Evolutionary conservation across 2,329 filamentous ascomycete species (phyloP), one percentile per base, ranked within the genome.

Genomic region (Periconia digitata): DNA sequence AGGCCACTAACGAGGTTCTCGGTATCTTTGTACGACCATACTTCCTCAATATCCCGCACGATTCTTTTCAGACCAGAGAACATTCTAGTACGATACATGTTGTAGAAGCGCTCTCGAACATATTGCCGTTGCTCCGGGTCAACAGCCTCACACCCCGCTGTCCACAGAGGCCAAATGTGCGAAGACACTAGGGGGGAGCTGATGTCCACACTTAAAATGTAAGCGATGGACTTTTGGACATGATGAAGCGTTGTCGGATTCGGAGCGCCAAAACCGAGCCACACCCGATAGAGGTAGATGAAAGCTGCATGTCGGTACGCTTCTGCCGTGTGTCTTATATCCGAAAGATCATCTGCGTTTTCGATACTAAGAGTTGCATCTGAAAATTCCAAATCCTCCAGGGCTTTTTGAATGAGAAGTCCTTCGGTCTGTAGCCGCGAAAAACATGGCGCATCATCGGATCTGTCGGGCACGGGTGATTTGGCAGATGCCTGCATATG

Each of bases 211-310:
- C 43, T 41, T 6, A 53, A 49, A 21, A 68, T 51, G 43, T 51
- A 54, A 0, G 42, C 16, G 2, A 68, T 45, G 35, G 63, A 68
- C 22, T 47, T 46, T n/a, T 58, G 44, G 5, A 66, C 63, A 35
- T 68, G 63, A 15, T 62, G 50, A 36, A 62, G 51, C 21, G 60
- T 67, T 24, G 55, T 63, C 10, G 62, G 63, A 16, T 67, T 63
- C 0, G 65, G 65, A 3, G 63, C 60, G 16, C 65, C 65, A 20
- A 67, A 57, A 20, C 56, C 58, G 1, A 64, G 57, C 65, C 65
- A 68, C 5, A 63, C 64, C 10, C 65, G 58, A 42, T 68, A 66
- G 20, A 68, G 59, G 37, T 68, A 67, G 36, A 68, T 68, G 50
- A 67, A 66, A 1, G 65, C 65, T 24, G 65, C 59, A 41, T 68